A percentile compares a stretch with the other conserved stretches of the same genome.
Conservation (phyloP, 2,329 filamentous ascomycete genomes). For the Myriosclerotinia duriaeana region DNA sequence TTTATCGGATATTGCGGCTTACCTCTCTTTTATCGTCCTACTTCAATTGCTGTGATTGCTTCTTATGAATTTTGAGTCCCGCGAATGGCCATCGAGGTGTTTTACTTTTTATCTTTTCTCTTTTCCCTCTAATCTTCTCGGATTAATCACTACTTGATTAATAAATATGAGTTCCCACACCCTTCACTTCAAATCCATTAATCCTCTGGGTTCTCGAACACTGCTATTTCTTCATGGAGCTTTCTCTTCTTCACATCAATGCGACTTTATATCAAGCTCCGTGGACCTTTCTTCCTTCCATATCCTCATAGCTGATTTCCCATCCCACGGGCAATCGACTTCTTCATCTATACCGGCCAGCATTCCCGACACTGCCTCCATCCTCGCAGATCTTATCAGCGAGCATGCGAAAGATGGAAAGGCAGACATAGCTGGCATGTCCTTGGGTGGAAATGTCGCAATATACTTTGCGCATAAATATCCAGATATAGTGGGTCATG, state of each 20-base stretch:
- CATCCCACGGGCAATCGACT: neutral
- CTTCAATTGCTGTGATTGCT: too few relatives aligned
- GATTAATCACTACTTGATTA: neutral
- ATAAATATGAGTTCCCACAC: neutral
- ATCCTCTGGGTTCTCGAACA: neutral
- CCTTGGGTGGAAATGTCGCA: neutral
- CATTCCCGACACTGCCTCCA: neutral
- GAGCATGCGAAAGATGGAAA: neutral
- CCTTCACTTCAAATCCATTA: neutral
- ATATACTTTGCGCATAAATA: neutral
- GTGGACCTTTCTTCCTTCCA: neutral
- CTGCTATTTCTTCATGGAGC: neutral
- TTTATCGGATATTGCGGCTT: neutral
- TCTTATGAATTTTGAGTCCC: too few relatives aligned
- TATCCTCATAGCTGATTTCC: neutral
- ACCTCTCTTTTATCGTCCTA: too few relatives aligned
- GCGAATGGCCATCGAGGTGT: neutral
- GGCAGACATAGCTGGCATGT: neutral
- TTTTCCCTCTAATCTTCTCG: neutral
- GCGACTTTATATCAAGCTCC: neutral
- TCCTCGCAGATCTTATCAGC: neutral
- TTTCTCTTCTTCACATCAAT: neutral
- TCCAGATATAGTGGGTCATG: neutral
- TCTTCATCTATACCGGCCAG: neutral
- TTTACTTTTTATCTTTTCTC: neutral